A percentile compares a stretch with the other conserved stretches of the same genome.
Evolutionary conservation across 768 basidiomycete species (phyloP).

Genomic region (Pisolithus sp.): DNA sequence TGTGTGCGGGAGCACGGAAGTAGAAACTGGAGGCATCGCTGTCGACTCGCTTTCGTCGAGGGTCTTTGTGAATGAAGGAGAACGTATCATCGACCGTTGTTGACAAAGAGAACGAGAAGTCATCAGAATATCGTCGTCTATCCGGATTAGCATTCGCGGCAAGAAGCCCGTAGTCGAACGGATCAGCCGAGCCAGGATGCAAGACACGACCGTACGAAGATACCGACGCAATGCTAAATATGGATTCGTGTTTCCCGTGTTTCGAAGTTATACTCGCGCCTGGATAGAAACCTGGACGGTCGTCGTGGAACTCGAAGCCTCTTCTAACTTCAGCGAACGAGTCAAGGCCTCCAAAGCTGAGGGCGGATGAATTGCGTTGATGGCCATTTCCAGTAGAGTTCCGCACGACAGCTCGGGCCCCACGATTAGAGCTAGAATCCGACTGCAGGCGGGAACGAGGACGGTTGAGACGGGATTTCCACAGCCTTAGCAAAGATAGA

Average conservation of each 20-base stretch:
- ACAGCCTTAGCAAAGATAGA: conserved; percentile 49
- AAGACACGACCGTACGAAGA: conserved; percentile 72
- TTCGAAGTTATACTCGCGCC: conserved; percentile 34
- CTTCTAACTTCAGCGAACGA: conserved; percentile 76
- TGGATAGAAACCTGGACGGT: conserved; percentile 63
- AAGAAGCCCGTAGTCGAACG: conserved; percentile 58
- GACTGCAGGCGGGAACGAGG: conserved; percentile 37
- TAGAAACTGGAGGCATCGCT: conserved; percentile 78
- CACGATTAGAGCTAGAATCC: conserved; percentile 35
- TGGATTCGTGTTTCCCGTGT: conserved; percentile 49
- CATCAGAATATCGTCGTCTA: conserved; percentile 53
- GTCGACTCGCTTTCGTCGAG: conserved; percentile 50
- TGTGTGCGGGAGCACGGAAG: conserved; percentile 35
- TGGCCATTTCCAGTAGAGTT: conserved; percentile 21
- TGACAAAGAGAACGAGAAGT: conserved; percentile 51
- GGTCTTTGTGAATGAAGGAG: conserved; percentile 43
- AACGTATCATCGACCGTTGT: conserved; percentile 65
- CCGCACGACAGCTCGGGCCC: conserved; percentile 18
- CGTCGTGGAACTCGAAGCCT: conserved; percentile 65
- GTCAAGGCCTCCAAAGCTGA: conserved; percentile 67
- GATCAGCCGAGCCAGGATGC: conserved; percentile 57
- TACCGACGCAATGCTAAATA: conserved; percentile 71
- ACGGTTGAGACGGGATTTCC: conserved; percentile 29
- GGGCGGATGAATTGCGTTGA: conserved; percentile 37
- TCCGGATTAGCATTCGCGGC: conserved; percentile 37